Evolutionary conservation across 495 filamentous ascomycete genomes (phyloP).

Genomic region (Xylaria cubensis): DNA sequence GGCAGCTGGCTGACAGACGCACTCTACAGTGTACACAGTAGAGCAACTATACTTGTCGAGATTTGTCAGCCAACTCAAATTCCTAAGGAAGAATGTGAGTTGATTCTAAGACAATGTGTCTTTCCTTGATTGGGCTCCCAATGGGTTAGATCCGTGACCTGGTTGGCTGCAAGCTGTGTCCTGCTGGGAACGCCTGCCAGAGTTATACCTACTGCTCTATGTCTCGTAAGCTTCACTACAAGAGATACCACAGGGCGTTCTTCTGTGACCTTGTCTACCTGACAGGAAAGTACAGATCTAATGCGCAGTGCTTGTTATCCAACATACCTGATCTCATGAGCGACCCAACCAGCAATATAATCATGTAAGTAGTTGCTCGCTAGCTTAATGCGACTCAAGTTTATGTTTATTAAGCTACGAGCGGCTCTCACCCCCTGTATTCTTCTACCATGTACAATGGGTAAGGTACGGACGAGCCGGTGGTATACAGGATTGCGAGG

Average conservation of each 20-base stretch:
- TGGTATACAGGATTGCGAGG: not conserved
- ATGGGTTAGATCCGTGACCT: not conserved
- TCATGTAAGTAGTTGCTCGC: not conserved
- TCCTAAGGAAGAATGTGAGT: constrained; percentile 22
- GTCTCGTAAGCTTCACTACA: not conserved
- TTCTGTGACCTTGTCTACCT: not conserved
- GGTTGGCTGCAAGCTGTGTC: constrained; percentile 6
- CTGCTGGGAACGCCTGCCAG: constrained; percentile 1
- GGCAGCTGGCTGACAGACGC: constrained; percentile 5
- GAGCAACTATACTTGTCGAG: constrained; percentile 2
- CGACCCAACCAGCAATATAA: not conserved
- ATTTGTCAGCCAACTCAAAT: constrained; percentile 26
- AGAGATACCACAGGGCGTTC: not conserved
- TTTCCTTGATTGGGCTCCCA: constrained; percentile 27
- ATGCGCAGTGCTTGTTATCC: not conserved
- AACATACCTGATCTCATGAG: not conserved
- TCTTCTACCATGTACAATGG: not conserved
- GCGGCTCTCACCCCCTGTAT: not conserved
- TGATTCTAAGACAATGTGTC: constrained; percentile 28
- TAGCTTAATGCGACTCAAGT: not conserved
- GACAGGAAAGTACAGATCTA: not conserved
- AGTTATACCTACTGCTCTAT: not conserved
- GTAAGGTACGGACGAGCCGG: constrained; percentile 16
- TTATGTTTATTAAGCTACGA: not conserved
- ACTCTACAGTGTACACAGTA: not conserved